phyloP scores from a whole-genome alignment of 1,284 basidiomycete genomes.

The Malassezia nana region DNA sequence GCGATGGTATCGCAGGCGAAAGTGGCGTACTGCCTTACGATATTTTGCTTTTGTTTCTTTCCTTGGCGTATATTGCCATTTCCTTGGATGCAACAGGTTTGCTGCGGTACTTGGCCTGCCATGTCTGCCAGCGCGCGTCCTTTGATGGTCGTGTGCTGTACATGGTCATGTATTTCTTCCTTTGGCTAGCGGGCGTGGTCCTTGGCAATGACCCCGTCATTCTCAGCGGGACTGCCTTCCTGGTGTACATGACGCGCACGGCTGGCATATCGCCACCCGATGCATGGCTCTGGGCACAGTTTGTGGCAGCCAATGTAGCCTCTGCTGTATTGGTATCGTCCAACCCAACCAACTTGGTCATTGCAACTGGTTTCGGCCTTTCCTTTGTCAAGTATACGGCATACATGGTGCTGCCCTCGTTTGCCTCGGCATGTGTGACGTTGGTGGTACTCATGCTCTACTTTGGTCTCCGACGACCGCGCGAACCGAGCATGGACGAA shows the following conservation, averaged over 20 bases:
- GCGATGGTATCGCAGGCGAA: conserved; percentile 60
- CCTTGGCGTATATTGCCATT: conserved; percentile 85
- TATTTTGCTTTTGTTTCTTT: conserved; percentile 83
- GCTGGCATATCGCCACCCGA: conserved; percentile 57
- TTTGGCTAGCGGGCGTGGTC: conserved; percentile 65
- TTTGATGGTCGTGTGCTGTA: conserved; percentile 57
- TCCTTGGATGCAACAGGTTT: conserved; percentile 82
- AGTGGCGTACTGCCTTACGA: conserved; percentile 80
- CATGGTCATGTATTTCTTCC: conserved; percentile 67
- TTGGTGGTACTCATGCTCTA: conserved; percentile 27
- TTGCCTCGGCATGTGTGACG: conserved; percentile 28
- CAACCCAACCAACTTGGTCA: conserved; percentile 50
- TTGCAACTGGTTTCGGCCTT: conserved; percentile 43
- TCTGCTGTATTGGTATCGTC: conserved; percentile 49
- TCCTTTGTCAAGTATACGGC: conserved; percentile 41
- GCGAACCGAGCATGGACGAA: background rate
- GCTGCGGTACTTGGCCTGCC: conserved; percentile 73
- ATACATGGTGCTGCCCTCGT: conserved; percentile 40
- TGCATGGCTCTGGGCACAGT: conserved; percentile 62
- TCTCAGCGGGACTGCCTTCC: conserved; percentile 63
- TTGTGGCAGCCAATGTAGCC: conserved; percentile 66
- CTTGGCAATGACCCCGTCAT: conserved; percentile 64
- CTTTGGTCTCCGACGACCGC: conserved; percentile 19
- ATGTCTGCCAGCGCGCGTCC: conserved; percentile 54
- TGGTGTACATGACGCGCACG: conserved; percentile 72